Evolutionary conservation across 2,329 filamentous ascomycete species (phyloP).

Genomic region (Colletotrichum viniferum): DNA sequence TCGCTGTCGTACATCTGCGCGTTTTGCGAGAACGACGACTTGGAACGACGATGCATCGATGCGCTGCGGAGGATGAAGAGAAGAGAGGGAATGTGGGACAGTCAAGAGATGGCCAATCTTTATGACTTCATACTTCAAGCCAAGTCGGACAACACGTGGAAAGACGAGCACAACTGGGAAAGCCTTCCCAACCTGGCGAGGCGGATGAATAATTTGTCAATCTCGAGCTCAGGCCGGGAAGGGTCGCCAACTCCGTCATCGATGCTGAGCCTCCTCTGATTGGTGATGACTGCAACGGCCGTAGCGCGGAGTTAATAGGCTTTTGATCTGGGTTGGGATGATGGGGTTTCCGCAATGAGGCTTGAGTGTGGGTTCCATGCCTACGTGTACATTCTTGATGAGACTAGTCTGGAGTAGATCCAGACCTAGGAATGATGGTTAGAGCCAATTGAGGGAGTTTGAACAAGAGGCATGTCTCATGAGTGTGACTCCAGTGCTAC

Average conservation of each 20-base stretch:
- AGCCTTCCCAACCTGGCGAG: not conserved
- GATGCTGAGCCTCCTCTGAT: not conserved
- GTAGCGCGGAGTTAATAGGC: not conserved
- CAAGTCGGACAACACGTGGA: slow-evolving; percentile 6
- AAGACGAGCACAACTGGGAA: slow-evolving; percentile 15
- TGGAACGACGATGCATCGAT: slow-evolving; percentile 13
- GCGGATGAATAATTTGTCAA: not conserved
- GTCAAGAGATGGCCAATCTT: slow-evolving; percentile 13
- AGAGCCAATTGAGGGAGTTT: not conserved
- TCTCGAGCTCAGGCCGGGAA: not conserved
- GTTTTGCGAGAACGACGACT: slow-evolving; percentile 11
- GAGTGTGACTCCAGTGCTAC: not conserved
- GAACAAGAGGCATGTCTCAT: not conserved
- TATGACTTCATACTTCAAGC: not conserved
- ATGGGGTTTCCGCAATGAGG: not conserved
- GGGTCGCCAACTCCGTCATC: not conserved
- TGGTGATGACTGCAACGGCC: not conserved
- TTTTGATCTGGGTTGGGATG: not conserved
- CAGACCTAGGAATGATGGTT: not conserved
- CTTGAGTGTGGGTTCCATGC: not conserved
- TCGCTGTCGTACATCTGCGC: slow-evolving; percentile 16
- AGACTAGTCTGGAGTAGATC: not conserved
- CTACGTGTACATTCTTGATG: not conserved
- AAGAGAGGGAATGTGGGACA: slow-evolving; percentile 23
- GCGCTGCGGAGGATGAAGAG: slow-evolving; percentile 12